A percentile compares a stretch with the other conserved stretches of the same genome.
Evolutionary conservation across 202 grass and related monocot species (phyloP).

Genomic region (Dendrocalamus latiflorus): DNA sequence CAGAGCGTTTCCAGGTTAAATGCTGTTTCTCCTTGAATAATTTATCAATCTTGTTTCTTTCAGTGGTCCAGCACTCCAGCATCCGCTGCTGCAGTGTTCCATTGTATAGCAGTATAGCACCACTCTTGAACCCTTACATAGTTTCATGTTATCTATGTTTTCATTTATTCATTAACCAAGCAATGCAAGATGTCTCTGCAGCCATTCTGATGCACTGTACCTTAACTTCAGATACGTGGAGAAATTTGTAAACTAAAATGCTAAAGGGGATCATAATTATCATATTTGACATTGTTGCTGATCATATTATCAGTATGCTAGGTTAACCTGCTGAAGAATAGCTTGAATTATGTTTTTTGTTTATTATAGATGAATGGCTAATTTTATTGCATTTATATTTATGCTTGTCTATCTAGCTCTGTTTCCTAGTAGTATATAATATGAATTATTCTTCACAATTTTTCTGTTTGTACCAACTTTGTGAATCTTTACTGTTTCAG

Average conservation of each 20-base stretch:
- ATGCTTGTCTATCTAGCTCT: no score
- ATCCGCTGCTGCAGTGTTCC: not conserved
- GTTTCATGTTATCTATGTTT: no score
- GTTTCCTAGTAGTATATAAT: no score
- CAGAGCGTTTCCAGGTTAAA: constrained; percentile 71
- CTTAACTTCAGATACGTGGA: not conserved
- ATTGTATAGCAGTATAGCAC: not conserved
- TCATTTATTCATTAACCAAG: not conserved
- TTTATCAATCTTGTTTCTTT: constrained; percentile 21
- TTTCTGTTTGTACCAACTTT: no score
- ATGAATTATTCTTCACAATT: no score
- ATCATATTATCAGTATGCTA: not conserved
- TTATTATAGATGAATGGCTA: not conserved
- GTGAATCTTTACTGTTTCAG: no score
- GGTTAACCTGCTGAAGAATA: not conserved
- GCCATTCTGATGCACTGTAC: constrained; percentile 6
- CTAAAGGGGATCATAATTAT: not conserved
- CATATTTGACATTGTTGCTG: not conserved
- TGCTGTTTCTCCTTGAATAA: constrained; percentile 8
- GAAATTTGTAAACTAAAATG: not conserved
- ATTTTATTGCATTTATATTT: no score
- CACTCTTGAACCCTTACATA: not conserved
- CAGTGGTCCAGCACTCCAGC: constrained; percentile 11
- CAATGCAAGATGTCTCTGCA: not conserved
- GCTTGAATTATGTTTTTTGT: not conserved